These are phyloP conservation scores for Acanthamoeba healyi DNA, from an alignment of 208 protist species.

Conservation along the genomic window DNA sequence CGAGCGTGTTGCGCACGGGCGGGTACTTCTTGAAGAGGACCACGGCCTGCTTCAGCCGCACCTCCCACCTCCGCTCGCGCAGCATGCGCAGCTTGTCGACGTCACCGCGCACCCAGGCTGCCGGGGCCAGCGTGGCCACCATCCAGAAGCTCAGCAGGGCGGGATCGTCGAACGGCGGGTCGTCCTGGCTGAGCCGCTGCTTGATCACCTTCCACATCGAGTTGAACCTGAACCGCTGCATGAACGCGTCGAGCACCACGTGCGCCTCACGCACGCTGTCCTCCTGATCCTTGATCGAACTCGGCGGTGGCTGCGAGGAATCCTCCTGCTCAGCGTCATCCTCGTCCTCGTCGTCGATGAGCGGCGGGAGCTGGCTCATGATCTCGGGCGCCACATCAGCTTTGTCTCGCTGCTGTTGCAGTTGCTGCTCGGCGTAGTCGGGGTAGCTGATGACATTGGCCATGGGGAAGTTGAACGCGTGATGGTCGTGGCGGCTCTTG, in stretches of 20 bases:
- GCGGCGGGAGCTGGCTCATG: neutral
- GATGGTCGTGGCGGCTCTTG: slow-evolving; percentile 15
- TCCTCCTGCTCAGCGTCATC: neutral
- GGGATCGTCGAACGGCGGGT: neutral
- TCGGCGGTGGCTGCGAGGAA: neutral
- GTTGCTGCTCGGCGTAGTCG: slow-evolving; percentile 17
- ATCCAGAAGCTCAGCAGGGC: slow-evolving; percentile 32
- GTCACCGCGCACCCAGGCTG: slow-evolving; percentile 8
- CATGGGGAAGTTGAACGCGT: slow-evolving; percentile 3
- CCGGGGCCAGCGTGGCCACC: slow-evolving; percentile 25
- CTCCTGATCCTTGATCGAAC: neutral
- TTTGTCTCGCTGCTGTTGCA: neutral
- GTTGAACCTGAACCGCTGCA: slow-evolving; percentile 23
- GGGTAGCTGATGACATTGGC: neutral
- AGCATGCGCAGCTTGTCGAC: slow-evolving; percentile 16
- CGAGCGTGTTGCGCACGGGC: neutral
- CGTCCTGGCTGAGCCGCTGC: slow-evolving; percentile 43
- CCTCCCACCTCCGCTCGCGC: slow-evolving; percentile 14
- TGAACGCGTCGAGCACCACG: neutral
- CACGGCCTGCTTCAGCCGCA: neutral
- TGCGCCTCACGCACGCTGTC: slow-evolving; percentile 15
- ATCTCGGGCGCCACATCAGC: neutral
- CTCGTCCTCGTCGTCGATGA: neutral
- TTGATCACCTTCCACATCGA: slow-evolving; percentile 64
- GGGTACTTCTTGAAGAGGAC: slow-evolving; percentile 35